phyloP scores from a whole-genome alignment of 345 rosid species.

The Eucalyptus sp. region DNA sequence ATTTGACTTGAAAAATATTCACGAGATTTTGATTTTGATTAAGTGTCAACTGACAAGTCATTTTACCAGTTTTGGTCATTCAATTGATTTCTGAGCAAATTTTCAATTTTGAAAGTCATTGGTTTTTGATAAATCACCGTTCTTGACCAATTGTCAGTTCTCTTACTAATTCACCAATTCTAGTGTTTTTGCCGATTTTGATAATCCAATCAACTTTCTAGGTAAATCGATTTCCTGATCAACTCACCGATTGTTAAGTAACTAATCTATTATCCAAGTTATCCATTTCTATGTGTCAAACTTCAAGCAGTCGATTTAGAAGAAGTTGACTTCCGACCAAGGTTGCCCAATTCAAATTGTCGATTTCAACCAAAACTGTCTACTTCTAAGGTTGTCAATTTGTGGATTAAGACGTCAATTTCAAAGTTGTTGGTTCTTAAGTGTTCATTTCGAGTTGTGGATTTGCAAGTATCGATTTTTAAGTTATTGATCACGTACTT shows the following conservation, averaged over 20 bases:
- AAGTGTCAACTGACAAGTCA: neutral
- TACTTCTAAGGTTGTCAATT: neutral
- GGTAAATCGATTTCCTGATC: neutral
- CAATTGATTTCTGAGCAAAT: neutral
- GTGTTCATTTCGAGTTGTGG: neutral
- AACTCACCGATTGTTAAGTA: too few species aligned
- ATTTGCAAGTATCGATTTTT: neutral
- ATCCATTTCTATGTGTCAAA: neutral
- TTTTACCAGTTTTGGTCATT: neutral
- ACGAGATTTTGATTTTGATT: neutral
- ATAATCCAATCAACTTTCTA: neutral
- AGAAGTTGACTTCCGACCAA: neutral
- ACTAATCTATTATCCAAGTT: neutral
- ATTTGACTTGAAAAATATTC: too few species aligned
- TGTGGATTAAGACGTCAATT: too few species aligned
- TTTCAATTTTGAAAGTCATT: neutral
- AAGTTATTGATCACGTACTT: accelerated
- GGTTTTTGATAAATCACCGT: neutral
- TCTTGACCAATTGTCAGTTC: neutral
- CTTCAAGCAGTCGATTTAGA: neutral
- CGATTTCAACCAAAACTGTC: neutral
- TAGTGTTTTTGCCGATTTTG: neutral
- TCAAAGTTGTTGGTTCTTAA: neutral
- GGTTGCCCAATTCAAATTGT: neutral
- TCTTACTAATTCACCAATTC: too few species aligned